phyloP scores from a whole-genome alignment of 2,329 filamentous ascomycete species.

The Colletotrichum coccodes region DNA sequence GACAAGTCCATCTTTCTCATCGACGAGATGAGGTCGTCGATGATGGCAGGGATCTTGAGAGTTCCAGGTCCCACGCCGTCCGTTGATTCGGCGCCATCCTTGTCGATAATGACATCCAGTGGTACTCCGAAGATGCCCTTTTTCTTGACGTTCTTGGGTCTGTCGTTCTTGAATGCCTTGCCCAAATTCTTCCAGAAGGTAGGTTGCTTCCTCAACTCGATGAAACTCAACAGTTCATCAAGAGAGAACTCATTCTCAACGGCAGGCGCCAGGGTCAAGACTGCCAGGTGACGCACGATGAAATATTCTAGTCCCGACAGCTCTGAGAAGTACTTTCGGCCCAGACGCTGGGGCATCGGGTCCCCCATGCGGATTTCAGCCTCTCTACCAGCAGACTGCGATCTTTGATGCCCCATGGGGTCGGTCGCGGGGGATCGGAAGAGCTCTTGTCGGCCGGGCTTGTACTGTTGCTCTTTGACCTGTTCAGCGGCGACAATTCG shows the following conservation, averaged over 20 bases:
- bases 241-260: slow-evolving; percentile 91
- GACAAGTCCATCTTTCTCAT: slow-evolving; percentile 99
- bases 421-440: slow-evolving; percentile 67
- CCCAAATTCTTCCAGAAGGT: slow-evolving; percentile 99
- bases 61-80: slow-evolving; percentile 94
- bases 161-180: slow-evolving; percentile 93
- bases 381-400: slow-evolving; percentile 64
- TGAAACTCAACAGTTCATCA: slow-evolving; percentile 90
- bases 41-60: slow-evolving; percentile 88
- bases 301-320: slow-evolving; percentile 96
- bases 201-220: slow-evolving; percentile 87
- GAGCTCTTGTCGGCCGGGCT: slow-evolving; percentile 76
- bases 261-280: slow-evolving; percentile 93
- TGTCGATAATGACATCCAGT: slow-evolving; percentile 88
- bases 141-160: slow-evolving; percentile 81
- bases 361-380: slow-evolving; percentile 64
- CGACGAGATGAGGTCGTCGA: slow-evolving; percentile 93
- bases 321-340: slow-evolving; percentile 94
- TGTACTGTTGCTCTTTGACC: slow-evolving; percentile 84
- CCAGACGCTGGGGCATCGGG: slow-evolving; percentile 61
- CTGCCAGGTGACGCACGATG: slow-evolving; percentile 93
- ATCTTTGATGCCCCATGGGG: slow-evolving; percentile 72
- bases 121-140: slow-evolving; percentile 94
- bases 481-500: slow-evolving; percentile 96
- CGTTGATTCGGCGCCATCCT: slow-evolving; percentile 96